phyloP scores from a whole-genome alignment of 2,329 filamentous ascomycete species.

The Fusarium foetens region DNA sequence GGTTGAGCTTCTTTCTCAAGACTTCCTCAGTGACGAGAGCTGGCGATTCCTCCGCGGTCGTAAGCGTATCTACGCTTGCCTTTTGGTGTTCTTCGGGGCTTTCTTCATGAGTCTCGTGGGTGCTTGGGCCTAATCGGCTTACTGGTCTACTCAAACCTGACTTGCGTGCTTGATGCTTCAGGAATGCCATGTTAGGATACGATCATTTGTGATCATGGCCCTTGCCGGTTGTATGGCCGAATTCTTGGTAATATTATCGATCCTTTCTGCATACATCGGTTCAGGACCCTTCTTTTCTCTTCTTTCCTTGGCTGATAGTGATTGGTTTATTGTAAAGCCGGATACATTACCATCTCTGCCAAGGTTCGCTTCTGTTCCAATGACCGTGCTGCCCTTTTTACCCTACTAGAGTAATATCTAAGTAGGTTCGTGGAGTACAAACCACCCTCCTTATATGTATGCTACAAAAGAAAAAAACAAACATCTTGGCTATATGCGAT shows the following conservation, averaged over 20 bases:
- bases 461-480: not conserved
- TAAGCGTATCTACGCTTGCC: conserved; percentile 63
- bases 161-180: not conserved
- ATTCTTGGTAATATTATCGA: not conserved
- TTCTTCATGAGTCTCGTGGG: conserved; percentile 72
- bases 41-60: conserved; percentile 66
- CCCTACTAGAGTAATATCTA: not conserved
- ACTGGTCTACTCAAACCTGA: not conserved
- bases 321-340: not conserved
- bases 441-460: not conserved
- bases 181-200: not conserved
- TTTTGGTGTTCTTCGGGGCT: conserved; percentile 68
- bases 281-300: not conserved
- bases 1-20: conserved; percentile 77
- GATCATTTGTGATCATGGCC: not conserved
- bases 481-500: not conserved
- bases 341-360: not conserved
- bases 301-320: not conserved
- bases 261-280: not conserved
- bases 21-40: conserved; percentile 74
- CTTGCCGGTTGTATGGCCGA: not conserved
- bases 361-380: not conserved
- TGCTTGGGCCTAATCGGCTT: conserved; percentile 64
- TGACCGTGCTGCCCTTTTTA: not conserved
- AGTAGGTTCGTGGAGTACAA: not conserved